Evolutionary conservation across 805 yeast species (phyloP).

Genomic region (Zygosaccharomyces bisporus): DNA sequence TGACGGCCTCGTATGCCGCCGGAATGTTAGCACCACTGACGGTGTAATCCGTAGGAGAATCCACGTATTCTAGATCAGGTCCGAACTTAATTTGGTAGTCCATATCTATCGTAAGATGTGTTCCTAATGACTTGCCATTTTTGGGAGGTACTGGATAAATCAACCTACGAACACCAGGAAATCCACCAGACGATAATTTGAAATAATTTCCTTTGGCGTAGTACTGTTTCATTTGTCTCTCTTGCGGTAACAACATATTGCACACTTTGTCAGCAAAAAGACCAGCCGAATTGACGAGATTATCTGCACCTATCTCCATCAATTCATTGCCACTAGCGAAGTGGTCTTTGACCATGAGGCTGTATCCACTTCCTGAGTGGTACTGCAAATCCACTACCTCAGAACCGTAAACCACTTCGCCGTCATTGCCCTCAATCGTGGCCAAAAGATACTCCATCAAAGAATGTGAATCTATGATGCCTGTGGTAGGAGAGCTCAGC

Average conservation of each 20-base stretch:
- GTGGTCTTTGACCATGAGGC: constrained; percentile 31
- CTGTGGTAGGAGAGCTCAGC: constrained; percentile 74
- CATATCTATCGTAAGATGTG: constrained; percentile 79
- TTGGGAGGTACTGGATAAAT: constrained; percentile 80
- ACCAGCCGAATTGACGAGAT: constrained; percentile 77
- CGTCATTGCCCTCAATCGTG: constrained; percentile 52
- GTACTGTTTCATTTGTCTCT: constrained; percentile 52
- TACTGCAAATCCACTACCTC: constrained; percentile 43
- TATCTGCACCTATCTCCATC: constrained; percentile 47
- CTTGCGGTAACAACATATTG: constrained; percentile 62
- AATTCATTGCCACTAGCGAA: constrained; percentile 29
- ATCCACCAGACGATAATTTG: constrained; percentile 44
- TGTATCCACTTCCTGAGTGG: constrained; percentile 28
- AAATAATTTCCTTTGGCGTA: constrained; percentile 88
- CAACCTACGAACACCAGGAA: constrained; percentile 50
- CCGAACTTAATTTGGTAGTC: constrained; percentile 82
- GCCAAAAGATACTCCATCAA: constrained; percentile 58
- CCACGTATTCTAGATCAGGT: constrained; percentile 84
- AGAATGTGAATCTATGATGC: constrained; percentile 80
- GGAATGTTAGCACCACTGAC: constrained; percentile 49
- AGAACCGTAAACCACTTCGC: constrained; percentile 63
- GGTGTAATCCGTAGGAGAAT: constrained; percentile 43
- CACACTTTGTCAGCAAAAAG: constrained; percentile 68
- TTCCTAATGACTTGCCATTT: constrained; percentile 73
- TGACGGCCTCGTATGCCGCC: constrained; percentile 55